These are phyloP conservation scores for Psilocybe cubensis DNA, from an alignment of 768 basidiomycete genomes.

Conservation along the genomic window DNA sequence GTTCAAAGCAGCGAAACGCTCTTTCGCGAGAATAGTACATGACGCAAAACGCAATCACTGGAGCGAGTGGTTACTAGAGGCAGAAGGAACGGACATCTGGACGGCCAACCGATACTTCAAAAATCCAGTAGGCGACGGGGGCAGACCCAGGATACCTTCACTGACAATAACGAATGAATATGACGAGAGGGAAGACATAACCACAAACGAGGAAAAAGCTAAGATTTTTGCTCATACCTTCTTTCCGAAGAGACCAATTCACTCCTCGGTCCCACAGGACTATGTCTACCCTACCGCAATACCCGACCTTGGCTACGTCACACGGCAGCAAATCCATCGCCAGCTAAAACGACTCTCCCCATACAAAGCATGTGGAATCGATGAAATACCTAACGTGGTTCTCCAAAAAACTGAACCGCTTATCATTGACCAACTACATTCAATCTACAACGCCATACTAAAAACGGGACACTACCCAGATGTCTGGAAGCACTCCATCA, in stretches of 20 bases:
- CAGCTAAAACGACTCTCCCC: constrained; percentile 11
- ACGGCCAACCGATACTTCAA: constrained; percentile 18
- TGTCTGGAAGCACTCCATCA: constrained; percentile 24
- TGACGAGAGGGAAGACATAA: background rate
- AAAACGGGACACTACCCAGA: constrained; percentile 29
- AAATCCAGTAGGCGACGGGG: background rate
- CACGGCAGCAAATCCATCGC: background rate
- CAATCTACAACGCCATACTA: too few species aligned
- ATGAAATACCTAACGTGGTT: constrained; percentile 31
- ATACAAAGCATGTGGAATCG: constrained; percentile 31
- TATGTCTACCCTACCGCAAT: background rate
- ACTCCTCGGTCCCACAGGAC: background rate
- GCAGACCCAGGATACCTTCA: too few species aligned
- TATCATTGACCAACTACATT: too few species aligned
- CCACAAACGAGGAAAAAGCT: background rate
- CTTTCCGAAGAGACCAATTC: background rate
- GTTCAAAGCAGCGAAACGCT: constrained; percentile 14
- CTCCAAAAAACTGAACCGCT: too few species aligned
- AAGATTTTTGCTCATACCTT: background rate
- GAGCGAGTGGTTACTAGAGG: constrained; percentile 26
- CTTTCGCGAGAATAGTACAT: constrained; percentile 14
- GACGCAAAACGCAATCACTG: constrained; percentile 26
- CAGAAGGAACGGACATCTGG: constrained; percentile 6
- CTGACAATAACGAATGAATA: too few species aligned
- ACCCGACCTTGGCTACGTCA: background rate